These are phyloP conservation scores for Pseudozyma thailandica DNA, from an alignment of 1,284 basidiomycete species.

Conservation along the genomic window DNA sequence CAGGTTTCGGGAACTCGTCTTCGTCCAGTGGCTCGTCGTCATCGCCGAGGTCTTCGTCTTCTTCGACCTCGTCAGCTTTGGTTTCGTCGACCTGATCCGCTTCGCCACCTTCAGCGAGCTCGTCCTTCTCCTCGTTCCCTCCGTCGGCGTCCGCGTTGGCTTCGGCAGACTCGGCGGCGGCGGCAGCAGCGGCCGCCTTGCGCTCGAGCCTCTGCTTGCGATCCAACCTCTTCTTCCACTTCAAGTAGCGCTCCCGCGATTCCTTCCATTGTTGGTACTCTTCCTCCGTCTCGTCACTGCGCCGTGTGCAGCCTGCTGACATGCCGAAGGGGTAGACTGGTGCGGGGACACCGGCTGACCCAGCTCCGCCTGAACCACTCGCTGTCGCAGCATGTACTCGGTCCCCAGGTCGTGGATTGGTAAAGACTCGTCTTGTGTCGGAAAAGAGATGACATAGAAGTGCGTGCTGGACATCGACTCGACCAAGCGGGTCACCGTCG, in stretches of 20 bases:
- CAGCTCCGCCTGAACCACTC: constrained; percentile 17
- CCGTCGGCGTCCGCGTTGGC: constrained; percentile 20
- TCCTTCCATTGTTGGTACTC: constrained; percentile 50
- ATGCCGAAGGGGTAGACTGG: constrained; percentile 63
- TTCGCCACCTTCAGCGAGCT: constrained; percentile 37
- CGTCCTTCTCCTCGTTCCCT: constrained; percentile 45
- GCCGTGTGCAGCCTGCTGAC: constrained; percentile 55
- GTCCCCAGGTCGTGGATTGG: constrained; percentile 70
- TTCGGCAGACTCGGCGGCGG: constrained; percentile 11
- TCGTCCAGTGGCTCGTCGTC: constrained; percentile 36
- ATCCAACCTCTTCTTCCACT: constrained; percentile 38
- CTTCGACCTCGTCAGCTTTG: constrained; percentile 24
- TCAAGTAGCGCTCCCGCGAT: constrained; percentile 26
- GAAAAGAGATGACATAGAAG: constrained; percentile 81
- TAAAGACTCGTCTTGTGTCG: constrained; percentile 78
- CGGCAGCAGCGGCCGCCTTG: constrained; percentile 35
- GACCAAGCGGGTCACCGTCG: constrained; percentile 62
- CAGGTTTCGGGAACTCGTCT: constrained; percentile 53
- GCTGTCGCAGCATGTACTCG: constrained; percentile 18
- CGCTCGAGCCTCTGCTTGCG: constrained; percentile 35
- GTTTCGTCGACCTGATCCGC: constrained; percentile 14
- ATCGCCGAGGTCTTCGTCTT: constrained; percentile 37
- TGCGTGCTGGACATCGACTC: constrained; percentile 82
- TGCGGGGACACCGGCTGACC: constrained; percentile 35
- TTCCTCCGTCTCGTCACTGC: constrained; percentile 56